Conservation (phyloP, 1,284 basidiomycete species). For the Neonothopanus nambi region DNA sequence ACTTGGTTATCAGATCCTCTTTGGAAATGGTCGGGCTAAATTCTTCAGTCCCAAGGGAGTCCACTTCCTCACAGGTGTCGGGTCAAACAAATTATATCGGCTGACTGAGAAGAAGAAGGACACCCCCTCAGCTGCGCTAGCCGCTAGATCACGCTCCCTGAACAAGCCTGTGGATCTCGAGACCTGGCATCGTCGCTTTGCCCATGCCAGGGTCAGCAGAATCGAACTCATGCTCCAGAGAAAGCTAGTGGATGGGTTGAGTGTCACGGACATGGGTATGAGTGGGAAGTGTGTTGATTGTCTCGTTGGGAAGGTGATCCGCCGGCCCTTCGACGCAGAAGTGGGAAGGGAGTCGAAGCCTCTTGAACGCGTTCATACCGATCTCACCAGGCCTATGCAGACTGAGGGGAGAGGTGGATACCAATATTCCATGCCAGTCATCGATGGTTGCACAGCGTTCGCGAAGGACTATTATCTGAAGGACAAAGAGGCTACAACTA, state of each 20-base stretch:
- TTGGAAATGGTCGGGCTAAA: not conserved
- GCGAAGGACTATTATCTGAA: not conserved
- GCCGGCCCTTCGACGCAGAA: constrained; percentile 3
- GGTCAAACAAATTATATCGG: not conserved
- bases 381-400: constrained; percentile 13
- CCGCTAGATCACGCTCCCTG: not conserved
- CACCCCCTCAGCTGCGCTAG: not conserved
- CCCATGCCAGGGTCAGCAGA: not conserved
- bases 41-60: not conserved
- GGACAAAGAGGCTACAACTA: constrained; percentile 1
- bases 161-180: not conserved
- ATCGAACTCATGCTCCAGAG: not conserved
- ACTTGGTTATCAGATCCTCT: not conserved
- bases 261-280: not conserved
- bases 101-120: not conserved
- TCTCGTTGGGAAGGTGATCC: constrained; percentile 1
- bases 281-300: constrained; percentile 6
- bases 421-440: not conserved
- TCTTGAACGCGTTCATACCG: constrained; percentile 3
- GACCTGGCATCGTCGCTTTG: not conserved
- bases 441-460: constrained; percentile 6
- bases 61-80: not conserved
- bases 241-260: constrained; percentile 8
- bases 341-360: not conserved
- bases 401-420: not conserved